These are phyloP conservation scores for Neurospora sp. DNA, from an alignment of 495 filamentous ascomycete genomes.

Conservation along the genomic window DNA sequence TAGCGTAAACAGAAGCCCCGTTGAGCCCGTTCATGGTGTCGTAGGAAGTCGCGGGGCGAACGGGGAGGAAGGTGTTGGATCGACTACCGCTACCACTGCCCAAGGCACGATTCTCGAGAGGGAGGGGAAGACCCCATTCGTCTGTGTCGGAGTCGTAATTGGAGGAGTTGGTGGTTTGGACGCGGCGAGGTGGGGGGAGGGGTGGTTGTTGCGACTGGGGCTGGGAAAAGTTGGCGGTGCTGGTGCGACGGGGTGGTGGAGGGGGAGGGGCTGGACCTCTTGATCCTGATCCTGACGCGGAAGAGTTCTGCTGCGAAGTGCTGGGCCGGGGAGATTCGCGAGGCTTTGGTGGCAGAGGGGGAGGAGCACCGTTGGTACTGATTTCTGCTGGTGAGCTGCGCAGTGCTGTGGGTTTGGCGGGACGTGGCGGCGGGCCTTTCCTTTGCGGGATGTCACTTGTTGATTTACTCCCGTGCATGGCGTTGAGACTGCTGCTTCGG, in stretches of 20 bases:
- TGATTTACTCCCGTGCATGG: conserved; percentile 22
- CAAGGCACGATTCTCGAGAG: neutral
- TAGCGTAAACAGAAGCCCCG: neutral
- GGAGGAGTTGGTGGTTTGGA: conserved; percentile 19
- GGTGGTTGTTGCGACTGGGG: neutral
- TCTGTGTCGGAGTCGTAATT: neutral
- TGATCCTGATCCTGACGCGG: neutral
- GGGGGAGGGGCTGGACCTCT: conserved; percentile 3
- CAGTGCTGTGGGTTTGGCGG: conserved; percentile 57
- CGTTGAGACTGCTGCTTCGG: conserved; percentile 11
- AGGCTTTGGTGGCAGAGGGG: neutral
- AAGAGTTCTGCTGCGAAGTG: neutral
- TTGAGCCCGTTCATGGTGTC: conserved; percentile 5
- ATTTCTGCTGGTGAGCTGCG: conserved; percentile 29
- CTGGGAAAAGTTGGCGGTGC: conserved; percentile 9
- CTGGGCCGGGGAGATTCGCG: neutral
- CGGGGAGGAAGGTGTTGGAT: neutral
- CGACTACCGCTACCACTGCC: neutral
- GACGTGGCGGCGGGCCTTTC: conserved; percentile 47
- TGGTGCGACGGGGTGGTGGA: conserved; percentile 6
- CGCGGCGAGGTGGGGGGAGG: conserved; percentile 2
- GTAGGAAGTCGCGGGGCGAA: neutral
- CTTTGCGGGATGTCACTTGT: conserved; percentile 24
- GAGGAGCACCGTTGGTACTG: conserved; percentile 1
- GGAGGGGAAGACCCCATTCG: neutral